Percentiles rank a stretch among this genome's conserved stretches.
phyloP scores from a whole-genome alignment of 441 rosid species.

The Oxalis stricta region DNA sequence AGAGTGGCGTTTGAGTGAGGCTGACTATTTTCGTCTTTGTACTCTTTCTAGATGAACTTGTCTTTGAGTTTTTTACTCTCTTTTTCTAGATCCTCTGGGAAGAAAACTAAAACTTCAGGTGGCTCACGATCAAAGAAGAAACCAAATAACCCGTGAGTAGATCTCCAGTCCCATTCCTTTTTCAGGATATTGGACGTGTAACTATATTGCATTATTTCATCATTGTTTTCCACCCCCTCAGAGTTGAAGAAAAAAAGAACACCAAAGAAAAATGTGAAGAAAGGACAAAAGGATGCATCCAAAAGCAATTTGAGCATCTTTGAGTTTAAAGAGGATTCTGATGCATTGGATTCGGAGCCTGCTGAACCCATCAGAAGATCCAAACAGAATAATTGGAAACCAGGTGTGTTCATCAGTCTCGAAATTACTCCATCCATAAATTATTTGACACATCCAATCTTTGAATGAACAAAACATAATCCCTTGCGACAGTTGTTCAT shows the following conservation, averaged over 20 bases:
- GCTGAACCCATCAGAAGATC: constrained; percentile 16
- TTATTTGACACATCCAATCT: too few relatives aligned
- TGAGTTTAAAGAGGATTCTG: constrained; percentile 32
- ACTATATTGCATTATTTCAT: constrained; percentile 4
- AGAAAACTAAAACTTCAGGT: constrained; percentile 31
- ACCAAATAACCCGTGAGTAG: constrained; percentile 42
- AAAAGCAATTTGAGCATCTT: constrained; percentile 21
- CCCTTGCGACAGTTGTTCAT: too few relatives aligned
- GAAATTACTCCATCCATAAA: background rate
- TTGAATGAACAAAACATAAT: too few relatives aligned
- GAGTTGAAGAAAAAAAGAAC: constrained; percentile 80
- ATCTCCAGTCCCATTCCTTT: constrained; percentile 7
- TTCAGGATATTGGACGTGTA: background rate
- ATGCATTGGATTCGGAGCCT: constrained; percentile 26
- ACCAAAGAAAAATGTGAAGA: constrained; percentile 54
- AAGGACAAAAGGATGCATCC: constrained; percentile 15
- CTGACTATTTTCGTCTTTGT: background rate
- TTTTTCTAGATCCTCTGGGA: constrained; percentile 38
- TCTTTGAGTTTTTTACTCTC: background rate
- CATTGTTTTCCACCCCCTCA: constrained; percentile 11
- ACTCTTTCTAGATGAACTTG: background rate
- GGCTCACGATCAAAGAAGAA: constrained; percentile 28
- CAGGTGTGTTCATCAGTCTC: constrained; percentile 18
- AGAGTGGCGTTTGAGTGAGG: constrained; percentile 15
- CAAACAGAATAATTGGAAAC: constrained; percentile 14